Percentiles rank a stretch among this genome's conserved stretches.
Conservation (phyloP, 2,329 filamentous ascomycete genomes). For the Talaromyces sp. region DNA sequence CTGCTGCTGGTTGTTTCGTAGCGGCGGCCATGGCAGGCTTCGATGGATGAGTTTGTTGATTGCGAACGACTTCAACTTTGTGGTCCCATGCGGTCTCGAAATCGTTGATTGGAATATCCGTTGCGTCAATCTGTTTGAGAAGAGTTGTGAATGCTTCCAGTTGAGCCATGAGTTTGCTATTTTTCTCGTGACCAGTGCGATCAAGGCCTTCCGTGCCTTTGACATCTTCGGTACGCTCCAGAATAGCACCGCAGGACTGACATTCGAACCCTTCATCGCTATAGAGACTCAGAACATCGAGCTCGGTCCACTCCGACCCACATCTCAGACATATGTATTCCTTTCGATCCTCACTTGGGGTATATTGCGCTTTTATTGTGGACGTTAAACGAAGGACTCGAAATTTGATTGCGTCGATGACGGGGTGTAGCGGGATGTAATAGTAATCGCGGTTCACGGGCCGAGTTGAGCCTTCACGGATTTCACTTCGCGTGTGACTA, state of each 20-base stretch:
- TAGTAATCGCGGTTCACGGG: slow-evolving; percentile 89
- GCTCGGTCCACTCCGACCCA: slow-evolving; percentile 78
- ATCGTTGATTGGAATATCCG: slow-evolving; percentile 47
- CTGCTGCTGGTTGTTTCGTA: slow-evolving; percentile 37
- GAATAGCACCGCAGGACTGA: slow-evolving; percentile 63
- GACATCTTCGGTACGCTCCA: slow-evolving; percentile 45
- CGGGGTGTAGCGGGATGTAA: slow-evolving; percentile 91
- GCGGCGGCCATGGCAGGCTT: slow-evolving; percentile 42
- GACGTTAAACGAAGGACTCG: slow-evolving; percentile 84
- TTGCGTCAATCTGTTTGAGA: slow-evolving; percentile 47
- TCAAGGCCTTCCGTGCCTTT: slow-evolving; percentile 43
- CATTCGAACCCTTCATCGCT: slow-evolving; percentile 70
- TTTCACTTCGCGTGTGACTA: slow-evolving; percentile 70
- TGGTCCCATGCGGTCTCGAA: slow-evolving; percentile 49
- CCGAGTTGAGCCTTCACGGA: slow-evolving; percentile 74
- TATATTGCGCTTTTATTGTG: slow-evolving; percentile 77
- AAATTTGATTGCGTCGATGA: slow-evolving; percentile 96
- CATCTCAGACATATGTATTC: slow-evolving; percentile 84
- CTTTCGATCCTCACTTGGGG: slow-evolving; percentile 79
- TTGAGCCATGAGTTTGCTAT: slow-evolving; percentile 48
- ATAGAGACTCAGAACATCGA: slow-evolving; percentile 80
- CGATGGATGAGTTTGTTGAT: slow-evolving; percentile 41
- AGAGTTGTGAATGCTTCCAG: slow-evolving; percentile 46
- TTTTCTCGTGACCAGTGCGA: slow-evolving; percentile 49
- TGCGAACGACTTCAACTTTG: slow-evolving; percentile 45